These are phyloP conservation scores for Exsudoporus frostii DNA, from an alignment of 768 basidiomycete genomes.

Conservation along the genomic window DNA sequence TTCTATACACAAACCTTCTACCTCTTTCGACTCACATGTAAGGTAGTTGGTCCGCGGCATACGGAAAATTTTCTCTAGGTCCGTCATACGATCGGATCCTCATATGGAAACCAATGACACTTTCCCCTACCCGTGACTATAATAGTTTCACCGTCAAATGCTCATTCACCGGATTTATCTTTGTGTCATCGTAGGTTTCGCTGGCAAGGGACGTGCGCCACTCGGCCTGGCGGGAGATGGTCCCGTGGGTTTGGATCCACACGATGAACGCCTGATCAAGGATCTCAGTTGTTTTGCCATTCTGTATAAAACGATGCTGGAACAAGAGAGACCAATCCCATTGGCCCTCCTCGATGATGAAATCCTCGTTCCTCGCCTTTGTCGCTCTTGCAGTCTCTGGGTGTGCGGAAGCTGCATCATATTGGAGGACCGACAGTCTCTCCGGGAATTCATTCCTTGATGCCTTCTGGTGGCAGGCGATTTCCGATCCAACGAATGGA, in stretches of 20 bases:
- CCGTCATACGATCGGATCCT: background rate
- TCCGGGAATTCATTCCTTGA: constrained; percentile 51
- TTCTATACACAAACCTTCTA: background rate
- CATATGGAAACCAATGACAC: background rate
- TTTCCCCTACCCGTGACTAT: background rate
- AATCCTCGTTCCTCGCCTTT: background rate
- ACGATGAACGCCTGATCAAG: background rate
- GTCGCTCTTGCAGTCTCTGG: constrained; percentile 6
- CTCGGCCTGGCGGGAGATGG: background rate
- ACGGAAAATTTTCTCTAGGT: background rate
- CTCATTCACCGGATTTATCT: background rate
- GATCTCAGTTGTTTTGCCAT: background rate
- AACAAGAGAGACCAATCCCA: background rate
- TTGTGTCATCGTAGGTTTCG: background rate
- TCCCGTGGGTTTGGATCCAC: background rate
- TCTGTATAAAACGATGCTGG: constrained; percentile 13
- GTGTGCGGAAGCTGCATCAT: constrained; percentile 38
- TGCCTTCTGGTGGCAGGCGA: constrained; percentile 25
- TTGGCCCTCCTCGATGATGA: background rate
- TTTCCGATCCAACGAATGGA: constrained; percentile 35
- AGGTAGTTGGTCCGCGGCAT: background rate
- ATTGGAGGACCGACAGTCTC: constrained; percentile 43
- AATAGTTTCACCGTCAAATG: background rate
- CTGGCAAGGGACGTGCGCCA: background rate
- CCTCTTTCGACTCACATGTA: background rate